Evolutionary conservation across 1,139 yeast species (phyloP).

Genomic region (Nakaseomyces glabratus): DNA sequence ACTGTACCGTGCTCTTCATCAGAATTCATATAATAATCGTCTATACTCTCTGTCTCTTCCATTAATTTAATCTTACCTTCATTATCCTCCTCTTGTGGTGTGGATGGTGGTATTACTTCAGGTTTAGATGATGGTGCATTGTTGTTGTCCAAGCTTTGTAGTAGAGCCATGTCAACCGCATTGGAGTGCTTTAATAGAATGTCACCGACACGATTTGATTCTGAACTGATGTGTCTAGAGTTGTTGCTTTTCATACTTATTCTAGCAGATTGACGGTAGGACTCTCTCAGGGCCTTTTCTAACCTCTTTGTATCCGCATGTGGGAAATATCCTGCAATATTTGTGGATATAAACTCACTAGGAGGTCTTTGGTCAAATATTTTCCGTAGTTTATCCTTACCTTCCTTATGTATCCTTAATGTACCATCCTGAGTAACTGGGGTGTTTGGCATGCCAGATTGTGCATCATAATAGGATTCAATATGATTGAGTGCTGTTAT

Average conservation of each 20-base stretch:
- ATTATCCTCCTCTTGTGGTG: background rate
- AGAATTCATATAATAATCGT: conserved; percentile 35
- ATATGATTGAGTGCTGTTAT: conserved; percentile 18
- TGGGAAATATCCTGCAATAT: conserved; percentile 87
- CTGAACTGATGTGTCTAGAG: conserved; percentile 18
- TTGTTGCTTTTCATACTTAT: conserved; percentile 31
- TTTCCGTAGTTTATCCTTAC: conserved; percentile 36
- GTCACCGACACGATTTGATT: conserved; percentile 46
- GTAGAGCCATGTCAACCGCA: conserved; percentile 51
- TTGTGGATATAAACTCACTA: conserved; percentile 81
- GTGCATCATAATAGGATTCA: conserved; percentile 7
- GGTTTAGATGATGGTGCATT: background rate
- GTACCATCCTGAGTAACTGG: conserved; percentile 1
- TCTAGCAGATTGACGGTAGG: conserved; percentile 67
- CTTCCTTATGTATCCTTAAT: conserved; percentile 14
- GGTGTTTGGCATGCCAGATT: conserved; percentile 4
- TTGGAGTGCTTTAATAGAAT: conserved; percentile 50
- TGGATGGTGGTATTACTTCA: background rate
- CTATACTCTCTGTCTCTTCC: conserved; percentile 18
- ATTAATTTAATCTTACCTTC: conserved; percentile 7
- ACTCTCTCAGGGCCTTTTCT: conserved; percentile 73
- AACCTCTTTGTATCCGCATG: conserved; percentile 64
- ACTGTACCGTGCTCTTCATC: conserved; percentile 36
- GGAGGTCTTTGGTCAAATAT: conserved; percentile 91
- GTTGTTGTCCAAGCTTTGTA: conserved; percentile 16